Base-by-base conservation (phyloP, 2,329 filamentous ascomycete genomes). In the Sporothrix brasiliensis region DNA sequence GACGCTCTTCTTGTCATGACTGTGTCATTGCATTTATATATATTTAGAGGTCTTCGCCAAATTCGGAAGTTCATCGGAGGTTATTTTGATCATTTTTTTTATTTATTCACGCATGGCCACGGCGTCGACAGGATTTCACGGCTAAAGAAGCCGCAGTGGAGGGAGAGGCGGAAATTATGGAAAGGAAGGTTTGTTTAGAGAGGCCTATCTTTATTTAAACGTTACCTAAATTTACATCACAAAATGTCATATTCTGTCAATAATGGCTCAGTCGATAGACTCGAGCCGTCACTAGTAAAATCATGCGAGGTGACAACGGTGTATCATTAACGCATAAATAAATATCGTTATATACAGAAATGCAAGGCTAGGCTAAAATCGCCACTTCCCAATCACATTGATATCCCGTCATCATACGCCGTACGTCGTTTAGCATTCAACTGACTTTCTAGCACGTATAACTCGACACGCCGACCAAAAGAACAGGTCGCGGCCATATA, bases 311-410 rank as follows among this genome's bases (percentile, higher is more conserved):
- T 47, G 39, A 24, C 14, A 7, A 2, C 3, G 11, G 21, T 4
- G 34, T 24, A 21, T 44, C 3, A 1, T 2, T 50, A 6, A 1
- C 41, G 4, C 14, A 6, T 63, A 63, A 47, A 39, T 27, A n/a
- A 27, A 63, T 63, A 63, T 63, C 39, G 39, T 13, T 63, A 7
- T 63, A 63, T 47, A 1, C 39, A 5, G 21, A 16, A 9, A 27
- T 21, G 27, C 16, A 61, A 16, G 27, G 58, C 27, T 19, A 10
- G 58, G 39, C 58, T 63, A 47, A 61, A 63, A 63, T 63, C 58
- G 58, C 58, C 58, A 63, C 58, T 63, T 47, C 11, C 21, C 41
- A 63, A 63, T 63, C 39, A 21, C 58, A 21, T 47, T 39, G 21
- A 7, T 39, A 61, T 63, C 21, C 34, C 58, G 39, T 61, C 58